Conservation (phyloP, 331 rosid genomes). For the Quercus tomentella region DNA sequence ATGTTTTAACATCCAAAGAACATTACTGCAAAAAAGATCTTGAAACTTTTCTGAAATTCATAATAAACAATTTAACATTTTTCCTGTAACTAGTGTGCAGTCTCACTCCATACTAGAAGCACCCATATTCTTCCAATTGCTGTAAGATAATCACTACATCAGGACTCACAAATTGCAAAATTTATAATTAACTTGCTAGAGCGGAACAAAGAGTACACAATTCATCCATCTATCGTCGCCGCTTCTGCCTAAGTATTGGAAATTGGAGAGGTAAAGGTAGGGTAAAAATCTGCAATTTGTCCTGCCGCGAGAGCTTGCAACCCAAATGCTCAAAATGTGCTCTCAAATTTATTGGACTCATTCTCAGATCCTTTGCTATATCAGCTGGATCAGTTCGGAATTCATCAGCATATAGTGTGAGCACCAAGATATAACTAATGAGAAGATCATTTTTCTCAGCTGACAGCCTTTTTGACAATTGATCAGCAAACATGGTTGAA, state of each 20-base stretch:
- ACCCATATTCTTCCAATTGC: neutral
- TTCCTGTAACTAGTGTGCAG: neutral
- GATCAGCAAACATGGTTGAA: constrained; percentile 38
- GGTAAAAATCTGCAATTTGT: constrained; percentile 10
- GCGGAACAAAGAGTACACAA: neutral
- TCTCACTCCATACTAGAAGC: neutral
- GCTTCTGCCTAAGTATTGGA: constrained; percentile 36
- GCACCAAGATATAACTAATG: constrained; percentile 63
- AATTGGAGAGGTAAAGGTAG: constrained; percentile 73
- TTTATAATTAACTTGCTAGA: no score
- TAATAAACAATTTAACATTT: neutral
- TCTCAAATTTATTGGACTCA: constrained; percentile 20
- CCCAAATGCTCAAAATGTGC: constrained; percentile 53
- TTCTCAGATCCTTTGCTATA: constrained; percentile 71
- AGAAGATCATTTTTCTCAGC: constrained; percentile 61
- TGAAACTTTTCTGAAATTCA: neutral
- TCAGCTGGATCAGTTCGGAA: constrained; percentile 53
- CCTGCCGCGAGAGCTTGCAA: constrained; percentile 46
- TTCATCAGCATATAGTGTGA: constrained; percentile 59
- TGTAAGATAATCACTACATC: neutral
- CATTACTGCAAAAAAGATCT: neutral
- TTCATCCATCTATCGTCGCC: constrained; percentile 21
- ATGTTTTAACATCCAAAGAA: neutral
- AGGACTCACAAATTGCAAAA: no score
- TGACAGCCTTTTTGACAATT: constrained; percentile 42